Conservation (phyloP, 805 yeast genomes). For the Phaffomyces opuntiae region DNA sequence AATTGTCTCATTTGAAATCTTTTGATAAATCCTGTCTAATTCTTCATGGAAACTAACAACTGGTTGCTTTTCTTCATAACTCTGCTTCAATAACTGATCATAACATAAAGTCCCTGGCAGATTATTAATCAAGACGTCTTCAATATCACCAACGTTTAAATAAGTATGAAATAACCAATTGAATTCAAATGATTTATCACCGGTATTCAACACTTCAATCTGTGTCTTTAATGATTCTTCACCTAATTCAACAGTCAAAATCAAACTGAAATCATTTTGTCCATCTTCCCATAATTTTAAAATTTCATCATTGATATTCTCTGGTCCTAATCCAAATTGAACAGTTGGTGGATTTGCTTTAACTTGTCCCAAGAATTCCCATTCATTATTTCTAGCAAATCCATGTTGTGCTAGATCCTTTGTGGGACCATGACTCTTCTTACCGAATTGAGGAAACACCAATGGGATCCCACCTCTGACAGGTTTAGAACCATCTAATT, state of each 20-base stretch:
- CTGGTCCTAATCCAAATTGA: slow-evolving; percentile 90
- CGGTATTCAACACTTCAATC: slow-evolving; percentile 72
- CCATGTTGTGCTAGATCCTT: slow-evolving; percentile 89
- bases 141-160: slow-evolving; percentile 66
- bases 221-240: slow-evolving; percentile 54
- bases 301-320: slow-evolving; percentile 59
- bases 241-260: slow-evolving; percentile 59
- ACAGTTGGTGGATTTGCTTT: slow-evolving; percentile 64
- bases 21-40: slow-evolving; percentile 76
- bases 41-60: slow-evolving; percentile 69
- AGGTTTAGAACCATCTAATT: slow-evolving; percentile 85
- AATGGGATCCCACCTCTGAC: slow-evolving; percentile 97
- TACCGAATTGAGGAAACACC: slow-evolving; percentile 93
- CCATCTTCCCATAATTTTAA: slow-evolving; percentile 46
- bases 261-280: slow-evolving; percentile 62
- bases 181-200: slow-evolving; percentile 62
- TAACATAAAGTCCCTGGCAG: slow-evolving; percentile 63
- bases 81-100: slow-evolving; percentile 66
- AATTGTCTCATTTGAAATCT: slow-evolving; percentile 44
- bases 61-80: slow-evolving; percentile 68
- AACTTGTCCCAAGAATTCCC: slow-evolving; percentile 93
- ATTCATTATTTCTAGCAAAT: slow-evolving; percentile 79
- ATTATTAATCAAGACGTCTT: slow-evolving; percentile 71
- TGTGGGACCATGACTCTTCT: slow-evolving; percentile 48
- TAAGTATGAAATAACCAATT: slow-evolving; percentile 96